Conservation (phyloP, 208 protist species). For the Acanthamoeba divionensis region DNA sequence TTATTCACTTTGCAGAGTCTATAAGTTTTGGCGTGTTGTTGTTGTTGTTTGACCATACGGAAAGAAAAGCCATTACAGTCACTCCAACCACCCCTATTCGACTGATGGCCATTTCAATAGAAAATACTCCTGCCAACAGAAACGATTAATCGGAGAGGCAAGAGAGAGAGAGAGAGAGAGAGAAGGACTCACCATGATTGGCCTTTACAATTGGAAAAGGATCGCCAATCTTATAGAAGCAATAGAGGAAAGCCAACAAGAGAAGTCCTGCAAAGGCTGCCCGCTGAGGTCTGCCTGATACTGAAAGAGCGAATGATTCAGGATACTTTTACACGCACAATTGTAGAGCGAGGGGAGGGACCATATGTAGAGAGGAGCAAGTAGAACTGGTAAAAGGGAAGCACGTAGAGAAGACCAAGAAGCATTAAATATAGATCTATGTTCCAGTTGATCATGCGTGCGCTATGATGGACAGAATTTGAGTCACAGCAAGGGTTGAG, state of each 20-base stretch:
- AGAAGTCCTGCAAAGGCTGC: neutral
- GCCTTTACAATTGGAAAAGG: conserved; percentile 38
- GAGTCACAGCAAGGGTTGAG: neutral
- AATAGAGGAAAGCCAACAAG: neutral
- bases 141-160: neutral
- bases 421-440: conserved; percentile 54
- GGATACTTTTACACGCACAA: neutral
- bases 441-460: conserved; percentile 54
- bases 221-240: conserved; percentile 43
- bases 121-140: neutral
- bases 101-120: conserved; percentile 47
- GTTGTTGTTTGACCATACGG: neutral
- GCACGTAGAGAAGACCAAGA: neutral
- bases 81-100: conserved; percentile 35
- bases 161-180: neutral
- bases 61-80: conserved; percentile 54
- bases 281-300: neutral
- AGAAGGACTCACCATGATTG: too few relatives aligned
- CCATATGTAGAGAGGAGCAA: conserved; percentile 5
- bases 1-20: too few relatives aligned
- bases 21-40: too few relatives aligned
- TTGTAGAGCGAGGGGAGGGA: neutral
- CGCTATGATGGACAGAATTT: neutral
- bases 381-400: conserved; percentile 56
- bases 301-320: neutral